These are phyloP conservation scores for Neckera pumila DNA, from an alignment of 225 moss, liverwort and hornwort genomes.

Conservation along the genomic window DNA sequence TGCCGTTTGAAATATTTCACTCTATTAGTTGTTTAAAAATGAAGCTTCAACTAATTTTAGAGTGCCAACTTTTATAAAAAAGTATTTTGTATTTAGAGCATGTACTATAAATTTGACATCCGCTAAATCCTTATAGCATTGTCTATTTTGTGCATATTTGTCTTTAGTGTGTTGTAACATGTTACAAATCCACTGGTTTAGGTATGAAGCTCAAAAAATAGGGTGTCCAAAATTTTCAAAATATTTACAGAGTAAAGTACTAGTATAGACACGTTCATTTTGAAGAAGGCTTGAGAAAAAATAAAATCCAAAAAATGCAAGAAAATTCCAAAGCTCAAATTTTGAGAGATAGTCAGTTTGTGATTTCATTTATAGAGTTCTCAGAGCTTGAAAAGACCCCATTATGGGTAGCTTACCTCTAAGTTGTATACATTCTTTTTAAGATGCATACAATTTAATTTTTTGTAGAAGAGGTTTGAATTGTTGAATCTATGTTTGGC, in stretches of 20 bases:
- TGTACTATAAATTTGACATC: background rate
- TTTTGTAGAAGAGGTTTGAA: background rate
- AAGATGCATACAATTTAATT: fast-evolving
- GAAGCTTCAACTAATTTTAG: background rate
- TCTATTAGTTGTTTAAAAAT: background rate
- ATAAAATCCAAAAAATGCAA: fast-evolving
- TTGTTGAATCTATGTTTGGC: background rate
- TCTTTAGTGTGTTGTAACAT: background rate
- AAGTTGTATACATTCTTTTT: background rate
- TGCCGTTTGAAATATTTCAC: no score
- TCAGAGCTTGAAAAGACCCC: background rate
- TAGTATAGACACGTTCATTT: background rate
- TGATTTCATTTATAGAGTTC: background rate
- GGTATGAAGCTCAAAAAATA: fast-evolving
- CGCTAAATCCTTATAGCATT: background rate
- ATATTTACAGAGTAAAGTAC: background rate
- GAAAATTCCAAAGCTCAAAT: background rate
- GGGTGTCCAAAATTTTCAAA: background rate
- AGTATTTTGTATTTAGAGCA: background rate
- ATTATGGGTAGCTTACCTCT: fast-evolving
- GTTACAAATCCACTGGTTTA: background rate
- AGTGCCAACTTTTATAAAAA: background rate
- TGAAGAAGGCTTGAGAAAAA: background rate
- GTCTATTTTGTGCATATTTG: background rate
- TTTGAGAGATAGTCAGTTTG: background rate